Evolutionary conservation across 2,329 filamentous ascomycete genomes (phyloP).

Genomic region (Elsinoe ampelina): DNA sequence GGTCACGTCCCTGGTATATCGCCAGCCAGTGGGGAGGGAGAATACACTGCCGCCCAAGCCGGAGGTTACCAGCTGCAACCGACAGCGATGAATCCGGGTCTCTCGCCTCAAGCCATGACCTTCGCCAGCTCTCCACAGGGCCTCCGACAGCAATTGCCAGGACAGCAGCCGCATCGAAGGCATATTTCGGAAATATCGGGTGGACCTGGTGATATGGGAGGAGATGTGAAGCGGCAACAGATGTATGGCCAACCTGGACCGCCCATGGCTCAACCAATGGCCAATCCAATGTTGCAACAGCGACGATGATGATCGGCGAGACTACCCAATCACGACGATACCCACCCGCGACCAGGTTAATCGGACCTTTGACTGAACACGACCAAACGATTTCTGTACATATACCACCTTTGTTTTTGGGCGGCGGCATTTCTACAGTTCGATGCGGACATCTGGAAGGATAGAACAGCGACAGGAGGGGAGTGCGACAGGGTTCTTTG

Average conservation of each 20-base stretch:
- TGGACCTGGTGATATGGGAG: slow-evolving; percentile 41
- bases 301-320: slow-evolving; percentile 28
- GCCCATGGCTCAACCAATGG: slow-evolving; percentile 31
- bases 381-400: slow-evolving; percentile 1
- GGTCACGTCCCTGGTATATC: slow-evolving; percentile 49
- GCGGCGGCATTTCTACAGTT: neutral
- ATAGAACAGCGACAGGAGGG: neutral
- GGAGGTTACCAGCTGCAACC: slow-evolving; percentile 29
- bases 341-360: neutral
- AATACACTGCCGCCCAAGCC: slow-evolving; percentile 37
- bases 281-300: slow-evolving; percentile 42
- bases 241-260: slow-evolving; percentile 38
- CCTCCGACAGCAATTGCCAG: slow-evolving; percentile 25
- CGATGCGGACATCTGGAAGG: neutral
- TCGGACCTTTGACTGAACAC: neutral
- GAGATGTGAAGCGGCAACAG: slow-evolving; percentile 49
- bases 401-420: neutral
- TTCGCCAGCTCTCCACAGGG: slow-evolving; percentile 33
- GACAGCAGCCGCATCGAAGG: slow-evolving; percentile 40
- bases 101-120: slow-evolving; percentile 24
- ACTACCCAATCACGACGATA: neutral
- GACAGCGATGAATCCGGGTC: slow-evolving; percentile 13
- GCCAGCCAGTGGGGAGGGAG: slow-evolving; percentile 41
- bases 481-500: neutral
- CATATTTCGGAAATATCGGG: slow-evolving; percentile 54